These are phyloP conservation scores for Breviolum minutum DNA, from an alignment of 73 alveolate genomes.

Conservation along the genomic window DNA sequence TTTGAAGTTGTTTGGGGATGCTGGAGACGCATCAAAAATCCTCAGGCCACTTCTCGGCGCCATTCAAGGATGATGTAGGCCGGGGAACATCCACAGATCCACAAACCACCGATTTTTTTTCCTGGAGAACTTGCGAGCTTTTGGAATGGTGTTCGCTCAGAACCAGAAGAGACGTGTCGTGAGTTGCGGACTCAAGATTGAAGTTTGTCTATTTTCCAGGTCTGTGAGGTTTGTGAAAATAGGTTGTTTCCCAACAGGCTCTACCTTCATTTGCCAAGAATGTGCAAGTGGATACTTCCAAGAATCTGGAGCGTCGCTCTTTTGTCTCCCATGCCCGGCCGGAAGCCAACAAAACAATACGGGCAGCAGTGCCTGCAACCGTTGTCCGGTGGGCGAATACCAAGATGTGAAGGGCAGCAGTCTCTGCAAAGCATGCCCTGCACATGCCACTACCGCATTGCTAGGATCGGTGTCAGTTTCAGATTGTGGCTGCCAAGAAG, in stretches of 20 bases:
- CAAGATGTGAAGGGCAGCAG: background rate
- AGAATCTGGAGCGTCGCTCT: background rate
- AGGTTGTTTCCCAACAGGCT: background rate
- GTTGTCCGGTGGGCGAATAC: constrained; percentile 1
- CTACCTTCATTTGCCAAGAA: background rate
- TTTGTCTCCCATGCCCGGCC: background rate
- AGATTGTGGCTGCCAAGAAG: background rate
- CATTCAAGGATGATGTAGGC: too few species aligned
- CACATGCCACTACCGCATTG: background rate
- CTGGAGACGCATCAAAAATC: too few species aligned
- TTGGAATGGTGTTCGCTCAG: too few species aligned
- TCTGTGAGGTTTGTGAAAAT: too few species aligned
- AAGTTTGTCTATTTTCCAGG: too few species aligned
- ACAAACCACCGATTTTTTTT: too few species aligned
- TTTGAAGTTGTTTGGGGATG: too few species aligned
- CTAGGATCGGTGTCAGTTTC: background rate
- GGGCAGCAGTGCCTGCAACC: background rate
- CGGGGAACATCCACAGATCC: too few species aligned
- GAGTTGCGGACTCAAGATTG: background rate
- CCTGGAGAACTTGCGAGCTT: too few species aligned
- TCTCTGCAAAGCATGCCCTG: background rate
- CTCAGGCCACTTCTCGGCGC: too few species aligned
- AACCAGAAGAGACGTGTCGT: background rate
- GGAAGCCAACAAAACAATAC: constrained; percentile 4
- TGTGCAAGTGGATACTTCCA: constrained; percentile 21